Evolutionary conservation across 345 rosid genomes (phyloP).

Genomic region (Salix udensis): DNA sequence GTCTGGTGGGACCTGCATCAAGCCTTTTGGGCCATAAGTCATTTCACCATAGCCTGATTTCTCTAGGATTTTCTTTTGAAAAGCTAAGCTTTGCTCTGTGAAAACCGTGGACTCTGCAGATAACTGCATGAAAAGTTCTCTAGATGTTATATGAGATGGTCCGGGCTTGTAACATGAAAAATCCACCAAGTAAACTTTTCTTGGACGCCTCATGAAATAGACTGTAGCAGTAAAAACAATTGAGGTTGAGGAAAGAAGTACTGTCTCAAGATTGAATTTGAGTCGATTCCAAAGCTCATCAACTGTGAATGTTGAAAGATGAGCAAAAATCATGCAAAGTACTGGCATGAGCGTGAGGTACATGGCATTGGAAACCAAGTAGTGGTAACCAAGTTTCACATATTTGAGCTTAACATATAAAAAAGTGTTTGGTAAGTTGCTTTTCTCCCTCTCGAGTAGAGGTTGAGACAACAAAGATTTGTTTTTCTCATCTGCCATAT

Average conservation of each 20-base stretch:
- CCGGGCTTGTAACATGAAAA: constrained; percentile 22
- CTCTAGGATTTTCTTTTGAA: constrained; percentile 16
- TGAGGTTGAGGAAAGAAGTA: background rate
- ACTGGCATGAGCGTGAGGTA: constrained; percentile 8
- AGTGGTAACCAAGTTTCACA: constrained; percentile 42
- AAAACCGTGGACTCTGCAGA: background rate
- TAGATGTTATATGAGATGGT: background rate
- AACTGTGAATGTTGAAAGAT: background rate
- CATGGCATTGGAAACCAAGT: constrained; percentile 17
- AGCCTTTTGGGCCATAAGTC: constrained; percentile 13
- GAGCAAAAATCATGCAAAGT: background rate
- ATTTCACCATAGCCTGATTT: constrained; percentile 18
- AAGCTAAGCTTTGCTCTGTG: constrained; percentile 11
- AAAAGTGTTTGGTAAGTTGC: constrained; percentile 24
- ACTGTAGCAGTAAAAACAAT: background rate
- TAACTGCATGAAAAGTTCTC: constrained; percentile 1
- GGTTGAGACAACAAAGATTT: background rate
- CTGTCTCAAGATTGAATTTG: background rate
- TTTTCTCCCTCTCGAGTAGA: constrained; percentile 1
- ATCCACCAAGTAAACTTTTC: constrained; percentile 18
- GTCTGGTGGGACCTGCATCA: background rate
- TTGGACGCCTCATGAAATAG: background rate
- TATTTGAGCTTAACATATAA: constrained; percentile 31
- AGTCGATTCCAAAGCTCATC: background rate
- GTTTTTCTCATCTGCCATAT: constrained; percentile 3